phyloP scores from a whole-genome alignment of 208 protist genomes.

The Crithidia brevicula region DNA sequence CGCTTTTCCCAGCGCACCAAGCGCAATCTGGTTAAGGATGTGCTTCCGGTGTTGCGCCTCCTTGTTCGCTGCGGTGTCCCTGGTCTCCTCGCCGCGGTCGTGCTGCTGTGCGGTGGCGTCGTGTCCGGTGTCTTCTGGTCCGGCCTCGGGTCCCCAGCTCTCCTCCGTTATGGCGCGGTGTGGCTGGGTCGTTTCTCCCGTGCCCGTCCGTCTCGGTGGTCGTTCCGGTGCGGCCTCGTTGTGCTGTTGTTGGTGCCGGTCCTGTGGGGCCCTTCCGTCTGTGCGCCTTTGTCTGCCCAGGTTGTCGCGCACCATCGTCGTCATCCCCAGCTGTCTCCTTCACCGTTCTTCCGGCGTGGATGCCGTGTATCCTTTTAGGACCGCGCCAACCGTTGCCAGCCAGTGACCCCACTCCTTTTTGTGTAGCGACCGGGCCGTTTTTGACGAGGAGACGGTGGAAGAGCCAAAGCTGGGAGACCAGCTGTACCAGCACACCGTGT shows the following conservation, averaged over 20 bases:
- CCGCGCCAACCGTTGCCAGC: slow-evolving; percentile 5
- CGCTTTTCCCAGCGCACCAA: slow-evolving; percentile 23
- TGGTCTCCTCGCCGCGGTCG: too few relatives aligned
- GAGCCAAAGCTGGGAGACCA: too few relatives aligned
- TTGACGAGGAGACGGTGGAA: too few relatives aligned
- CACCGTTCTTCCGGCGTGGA: slow-evolving; percentile 5
- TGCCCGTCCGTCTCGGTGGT: background rate
- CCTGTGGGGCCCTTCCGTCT: background rate
- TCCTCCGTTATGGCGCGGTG: background rate
- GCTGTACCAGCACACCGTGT: too few relatives aligned
- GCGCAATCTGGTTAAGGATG: slow-evolving; percentile 14
- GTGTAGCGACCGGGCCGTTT: background rate
- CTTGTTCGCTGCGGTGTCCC: background rate
- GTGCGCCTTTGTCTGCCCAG: background rate
- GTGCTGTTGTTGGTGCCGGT: background rate
- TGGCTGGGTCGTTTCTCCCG: background rate
- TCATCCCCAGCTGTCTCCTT: slow-evolving; percentile 6
- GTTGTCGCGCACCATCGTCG: slow-evolving; percentile 20
- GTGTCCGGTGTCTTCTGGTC: background rate
- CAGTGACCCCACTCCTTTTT: slow-evolving; percentile 19
- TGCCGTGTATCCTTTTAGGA: slow-evolving; percentile 25
- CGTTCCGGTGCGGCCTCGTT: background rate
- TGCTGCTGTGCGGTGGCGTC: background rate
- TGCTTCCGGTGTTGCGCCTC: slow-evolving; percentile 1
- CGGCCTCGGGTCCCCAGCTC: background rate